These are phyloP conservation scores for Nicotiana benthamiana DNA, from an alignment of 257 asterid genomes.

Conservation along the genomic window DNA sequence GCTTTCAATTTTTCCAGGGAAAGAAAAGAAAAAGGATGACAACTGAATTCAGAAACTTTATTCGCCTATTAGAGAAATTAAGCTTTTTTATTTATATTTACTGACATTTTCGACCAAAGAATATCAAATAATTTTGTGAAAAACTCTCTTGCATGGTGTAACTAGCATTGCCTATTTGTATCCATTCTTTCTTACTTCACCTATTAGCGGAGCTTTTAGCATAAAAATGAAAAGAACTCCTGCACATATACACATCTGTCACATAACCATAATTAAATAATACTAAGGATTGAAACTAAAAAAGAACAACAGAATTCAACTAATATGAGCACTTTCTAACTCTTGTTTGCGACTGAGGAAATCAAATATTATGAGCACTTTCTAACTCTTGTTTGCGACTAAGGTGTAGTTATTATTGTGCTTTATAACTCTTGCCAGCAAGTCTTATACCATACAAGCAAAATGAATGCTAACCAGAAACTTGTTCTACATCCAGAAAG, in stretches of 20 bases:
- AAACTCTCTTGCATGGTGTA: background rate
- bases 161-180: background rate
- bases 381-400: too few species aligned
- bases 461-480: slow-evolving; percentile 12
- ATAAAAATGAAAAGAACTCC: too few species aligned
- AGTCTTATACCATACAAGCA: slow-evolving; percentile 16
- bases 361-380: background rate
- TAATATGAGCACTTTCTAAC: background rate
- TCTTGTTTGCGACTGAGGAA: too few species aligned
- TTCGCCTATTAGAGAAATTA: too few species aligned
- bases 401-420: too few species aligned
- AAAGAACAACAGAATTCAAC: too few species aligned
- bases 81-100: too few species aligned
- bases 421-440: background rate
- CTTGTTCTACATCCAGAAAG: background rate
- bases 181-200: background rate
- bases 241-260: too few species aligned
- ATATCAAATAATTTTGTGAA: background rate
- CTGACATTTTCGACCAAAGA: background rate
- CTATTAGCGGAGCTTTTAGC: background rate
- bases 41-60: background rate
- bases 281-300: too few species aligned
- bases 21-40: background rate
- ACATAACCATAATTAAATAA: too few species aligned
- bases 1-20: background rate